Percentiles rank a stretch among this genome's conserved stretches.
Conservation (phyloP, 352 stramenopile genomes). For the Pythium aquatile region DNA sequence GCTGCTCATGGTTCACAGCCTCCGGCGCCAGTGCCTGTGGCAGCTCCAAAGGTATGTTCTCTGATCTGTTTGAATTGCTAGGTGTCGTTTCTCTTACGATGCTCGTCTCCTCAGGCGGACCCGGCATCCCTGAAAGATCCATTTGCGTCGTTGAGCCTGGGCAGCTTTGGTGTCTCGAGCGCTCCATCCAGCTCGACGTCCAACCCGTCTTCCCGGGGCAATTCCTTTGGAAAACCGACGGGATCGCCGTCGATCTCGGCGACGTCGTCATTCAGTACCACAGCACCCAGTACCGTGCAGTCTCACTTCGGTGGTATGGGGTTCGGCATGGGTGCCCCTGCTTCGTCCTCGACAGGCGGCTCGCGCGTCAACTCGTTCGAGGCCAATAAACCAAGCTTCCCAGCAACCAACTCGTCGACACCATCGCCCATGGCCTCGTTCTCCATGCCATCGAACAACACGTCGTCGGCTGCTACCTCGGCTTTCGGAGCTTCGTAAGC, state of each 20-base stretch:
- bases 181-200: conserved; percentile 20
- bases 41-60: conserved; percentile 39
- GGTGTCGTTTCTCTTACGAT: not conserved
- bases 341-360: conserved; percentile 12
- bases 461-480: conserved; percentile 4
- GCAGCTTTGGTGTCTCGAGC: conserved; percentile 46
- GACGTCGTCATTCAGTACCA: conserved; percentile 23
- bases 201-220: conserved; percentile 30
- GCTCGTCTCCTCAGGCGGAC: conserved; percentile 17
- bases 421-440: conserved; percentile 40
- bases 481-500: conserved; percentile 15
- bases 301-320: conserved; percentile 13
- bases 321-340: conserved; percentile 21
- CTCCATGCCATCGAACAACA: conserved; percentile 22
- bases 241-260: conserved; percentile 13
- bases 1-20: not conserved
- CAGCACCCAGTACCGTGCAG: conserved; percentile 8
- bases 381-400: conserved; percentile 18
- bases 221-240: conserved; percentile 32
- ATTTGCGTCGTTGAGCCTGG: conserved; percentile 69
- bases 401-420: conserved; percentile 18
- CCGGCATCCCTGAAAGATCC: conserved; percentile 60
- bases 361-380: conserved; percentile 49
- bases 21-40: conserved; percentile 22
- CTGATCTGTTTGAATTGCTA: not conserved